A percentile compares a stretch with the other conserved stretches of the same genome.
Conservation (phyloP, 768 basidiomycete species). For the Multifurca ochricompacta region DNA sequence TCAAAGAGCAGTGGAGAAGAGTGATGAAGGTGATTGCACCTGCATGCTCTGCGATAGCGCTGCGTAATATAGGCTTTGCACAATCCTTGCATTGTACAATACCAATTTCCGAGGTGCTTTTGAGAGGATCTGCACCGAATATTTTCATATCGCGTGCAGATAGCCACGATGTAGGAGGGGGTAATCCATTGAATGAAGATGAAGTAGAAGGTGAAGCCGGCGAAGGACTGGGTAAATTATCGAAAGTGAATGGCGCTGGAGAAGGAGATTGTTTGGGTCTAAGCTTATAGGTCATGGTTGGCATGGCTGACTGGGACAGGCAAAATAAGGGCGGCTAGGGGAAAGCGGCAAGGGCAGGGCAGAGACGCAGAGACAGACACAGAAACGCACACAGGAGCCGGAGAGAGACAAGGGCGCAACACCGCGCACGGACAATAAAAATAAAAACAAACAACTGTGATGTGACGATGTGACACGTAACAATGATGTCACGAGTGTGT, state of each 20-base stretch:
- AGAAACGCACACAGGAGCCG: background rate
- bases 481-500: too few relatives aligned
- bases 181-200: constrained; percentile 25
- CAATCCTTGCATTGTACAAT: constrained; percentile 75
- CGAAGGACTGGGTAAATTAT: constrained; percentile 30
- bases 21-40: constrained; percentile 38
- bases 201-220: constrained; percentile 31
- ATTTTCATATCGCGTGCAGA: constrained; percentile 82
- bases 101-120: constrained; percentile 47
- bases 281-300: constrained; percentile 30
- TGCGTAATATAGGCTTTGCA: constrained; percentile 70
- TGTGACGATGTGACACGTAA: too few relatives aligned
- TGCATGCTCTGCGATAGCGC: constrained; percentile 66
- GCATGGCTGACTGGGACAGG: background rate
- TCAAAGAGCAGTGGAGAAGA: background rate
- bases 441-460: too few relatives aligned
- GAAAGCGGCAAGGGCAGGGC: too few relatives aligned
- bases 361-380: too few relatives aligned
- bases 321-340: too few relatives aligned
- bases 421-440: too few relatives aligned
- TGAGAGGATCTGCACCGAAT: constrained; percentile 70
- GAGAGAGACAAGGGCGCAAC: too few relatives aligned
- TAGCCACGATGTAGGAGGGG: constrained; percentile 80
- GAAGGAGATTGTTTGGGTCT: constrained; percentile 34
- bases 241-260: constrained; percentile 55